phyloP scores from a whole-genome alignment of 768 basidiomycete species.

The Mrakia gelida region DNA sequence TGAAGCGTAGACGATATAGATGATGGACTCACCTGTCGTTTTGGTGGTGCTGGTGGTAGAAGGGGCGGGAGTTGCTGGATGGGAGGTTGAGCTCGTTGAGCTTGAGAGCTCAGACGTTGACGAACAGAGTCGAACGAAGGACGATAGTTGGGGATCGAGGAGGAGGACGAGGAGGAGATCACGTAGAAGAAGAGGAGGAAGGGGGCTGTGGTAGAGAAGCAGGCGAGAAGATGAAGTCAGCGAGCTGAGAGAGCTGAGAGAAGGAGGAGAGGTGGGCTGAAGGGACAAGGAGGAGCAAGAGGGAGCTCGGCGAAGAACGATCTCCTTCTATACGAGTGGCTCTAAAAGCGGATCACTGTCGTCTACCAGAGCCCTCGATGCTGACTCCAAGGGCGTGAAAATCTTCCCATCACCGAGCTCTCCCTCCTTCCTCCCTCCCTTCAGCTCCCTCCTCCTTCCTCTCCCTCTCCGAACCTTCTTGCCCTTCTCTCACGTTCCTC shows the following conservation, averaged over 20 bases:
- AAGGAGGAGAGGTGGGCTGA: background rate
- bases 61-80: background rate
- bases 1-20: no score
- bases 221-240: background rate
- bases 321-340: no score
- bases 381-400: no score
- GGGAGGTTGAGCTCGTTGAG: background rate
- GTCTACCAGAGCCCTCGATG: no score
- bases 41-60: background rate
- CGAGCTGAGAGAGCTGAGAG: background rate
- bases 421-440: no score
- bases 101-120: background rate
- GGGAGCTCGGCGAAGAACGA: no score
- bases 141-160: background rate
- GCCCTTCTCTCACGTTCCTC: no score
- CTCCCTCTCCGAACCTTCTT: no score
- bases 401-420: no score
- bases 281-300: no score
- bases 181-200: slow-evolving; percentile 17
- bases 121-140: slow-evolving; percentile 7
- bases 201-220: background rate
- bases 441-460: no score
- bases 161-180: background rate
- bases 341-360: no score
- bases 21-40: background rate